A percentile compares a stretch with the other conserved stretches of the same genome.
phyloP scores from a whole-genome alignment of 148 eudicot species.

The Nepenthes mirabilis region DNA sequence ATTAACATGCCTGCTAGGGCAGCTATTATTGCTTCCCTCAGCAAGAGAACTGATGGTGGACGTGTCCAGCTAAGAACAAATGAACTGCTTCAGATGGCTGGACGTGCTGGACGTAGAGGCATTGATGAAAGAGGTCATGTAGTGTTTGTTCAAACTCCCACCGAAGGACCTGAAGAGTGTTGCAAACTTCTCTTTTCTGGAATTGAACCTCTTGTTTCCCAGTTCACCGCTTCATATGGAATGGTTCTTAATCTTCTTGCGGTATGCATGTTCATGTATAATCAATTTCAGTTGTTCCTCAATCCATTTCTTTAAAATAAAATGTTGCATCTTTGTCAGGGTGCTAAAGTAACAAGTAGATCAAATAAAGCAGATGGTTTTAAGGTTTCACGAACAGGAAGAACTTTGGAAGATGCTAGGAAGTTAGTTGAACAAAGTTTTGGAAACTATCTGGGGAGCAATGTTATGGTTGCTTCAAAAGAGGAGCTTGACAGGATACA shows the following conservation, averaged over 20 bases:
- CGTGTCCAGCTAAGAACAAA: slow-evolving; percentile 59
- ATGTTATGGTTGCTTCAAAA: slow-evolving; percentile 92
- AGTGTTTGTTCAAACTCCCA: slow-evolving; percentile 82
- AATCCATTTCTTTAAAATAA: slow-evolving; percentile 5
- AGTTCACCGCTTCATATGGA: slow-evolving; percentile 96
- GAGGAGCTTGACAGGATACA: slow-evolving; percentile 76
- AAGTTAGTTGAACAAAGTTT: slow-evolving; percentile 95
- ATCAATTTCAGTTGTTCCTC: not conserved
- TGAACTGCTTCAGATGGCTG: slow-evolving; percentile 98
- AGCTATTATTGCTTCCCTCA: slow-evolving; percentile 86
- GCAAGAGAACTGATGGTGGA: slow-evolving; percentile 90
- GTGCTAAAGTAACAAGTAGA: slow-evolving; percentile 68
- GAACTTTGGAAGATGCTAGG: slow-evolving; percentile 90
- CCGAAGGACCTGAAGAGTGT: slow-evolving; percentile 92
- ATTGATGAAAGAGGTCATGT: slow-evolving; percentile 91
- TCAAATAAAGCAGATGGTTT: slow-evolving; percentile 41
- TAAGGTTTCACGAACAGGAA: slow-evolving; percentile 46
- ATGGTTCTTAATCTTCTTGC: slow-evolving; percentile 99
- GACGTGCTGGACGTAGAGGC: slow-evolving; percentile 99
- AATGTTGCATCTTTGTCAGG: slow-evolving; percentile 32
- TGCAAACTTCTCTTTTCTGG: slow-evolving; percentile 86
- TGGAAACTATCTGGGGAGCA: slow-evolving; percentile 98
- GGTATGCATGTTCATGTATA: slow-evolving; percentile 26
- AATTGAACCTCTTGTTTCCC: slow-evolving; percentile 90
- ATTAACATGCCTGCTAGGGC: slow-evolving; percentile 99